Conservation (phyloP, 2,329 filamentous ascomycete species). For the Microcera coccophila region DNA sequence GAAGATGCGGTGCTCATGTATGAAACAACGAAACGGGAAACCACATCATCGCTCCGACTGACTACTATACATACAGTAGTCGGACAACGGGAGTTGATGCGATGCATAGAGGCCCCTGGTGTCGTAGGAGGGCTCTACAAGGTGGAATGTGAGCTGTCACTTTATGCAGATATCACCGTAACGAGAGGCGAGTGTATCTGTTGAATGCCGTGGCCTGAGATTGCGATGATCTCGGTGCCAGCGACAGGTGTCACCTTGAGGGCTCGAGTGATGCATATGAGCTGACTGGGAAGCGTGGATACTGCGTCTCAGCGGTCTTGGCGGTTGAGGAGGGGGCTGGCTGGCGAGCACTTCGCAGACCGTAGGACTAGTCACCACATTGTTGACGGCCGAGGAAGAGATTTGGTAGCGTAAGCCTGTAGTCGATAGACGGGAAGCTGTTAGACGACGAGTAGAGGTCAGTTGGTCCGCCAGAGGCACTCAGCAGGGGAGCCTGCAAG, state of each 20-base stretch:
- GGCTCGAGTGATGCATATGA: too few species aligned
- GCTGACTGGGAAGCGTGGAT: too few species aligned
- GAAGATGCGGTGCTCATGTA: not conserved
- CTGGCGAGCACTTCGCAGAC: too few species aligned
- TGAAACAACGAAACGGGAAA: not conserved
- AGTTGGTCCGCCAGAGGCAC: not conserved
- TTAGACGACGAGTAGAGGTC: too few species aligned
- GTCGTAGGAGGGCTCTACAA: not conserved
- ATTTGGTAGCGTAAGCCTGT: too few species aligned
- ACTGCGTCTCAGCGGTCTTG: too few species aligned
- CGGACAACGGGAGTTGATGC: not conserved
- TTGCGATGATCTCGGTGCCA: not conserved
- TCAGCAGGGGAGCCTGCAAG: too few species aligned
- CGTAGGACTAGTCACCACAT: too few species aligned
- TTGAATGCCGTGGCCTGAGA: constrained; percentile 4
- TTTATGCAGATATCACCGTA: not conserved
- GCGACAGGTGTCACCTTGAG: too few species aligned
- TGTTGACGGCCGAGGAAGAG: too few species aligned
- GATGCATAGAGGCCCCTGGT: not conserved
- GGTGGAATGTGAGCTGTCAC: not conserved
- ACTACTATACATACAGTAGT: not conserved
- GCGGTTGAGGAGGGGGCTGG: too few species aligned
- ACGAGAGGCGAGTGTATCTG: not conserved
- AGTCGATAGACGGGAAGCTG: too few species aligned
- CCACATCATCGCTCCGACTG: constrained; percentile 1